phyloP scores from a whole-genome alignment of 163 green algal species.

The Prototheca wickerhamii region DNA sequence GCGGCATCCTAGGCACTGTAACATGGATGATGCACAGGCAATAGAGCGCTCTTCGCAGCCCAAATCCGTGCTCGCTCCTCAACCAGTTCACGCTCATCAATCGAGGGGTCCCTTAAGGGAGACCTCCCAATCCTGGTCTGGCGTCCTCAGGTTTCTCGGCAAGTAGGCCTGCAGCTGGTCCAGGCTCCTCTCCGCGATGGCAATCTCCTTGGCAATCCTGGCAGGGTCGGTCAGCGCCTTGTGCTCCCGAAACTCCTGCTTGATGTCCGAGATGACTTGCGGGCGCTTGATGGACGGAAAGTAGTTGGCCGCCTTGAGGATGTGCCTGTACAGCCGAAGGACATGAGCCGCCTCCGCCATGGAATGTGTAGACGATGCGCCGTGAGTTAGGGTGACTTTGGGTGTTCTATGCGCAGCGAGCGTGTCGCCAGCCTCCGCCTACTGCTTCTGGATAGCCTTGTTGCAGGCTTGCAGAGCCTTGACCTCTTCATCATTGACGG shows the following conservation, averaged over 20 bases:
- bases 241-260: constrained; percentile 45
- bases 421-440: background rate
- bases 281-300: constrained; percentile 54
- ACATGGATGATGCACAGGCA: too few relatives aligned
- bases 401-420: too few relatives aligned
- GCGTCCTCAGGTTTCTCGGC: background rate
- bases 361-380: background rate
- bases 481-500: constrained; percentile 13
- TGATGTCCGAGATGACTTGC: constrained; percentile 49
- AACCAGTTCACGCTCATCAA: background rate
- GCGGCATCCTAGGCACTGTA: too few relatives aligned
- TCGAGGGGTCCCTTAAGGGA: constrained; percentile 17
- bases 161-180: constrained; percentile 26
- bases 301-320: constrained; percentile 50
- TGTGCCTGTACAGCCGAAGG: constrained; percentile 50
- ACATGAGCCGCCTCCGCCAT: constrained; percentile 1
- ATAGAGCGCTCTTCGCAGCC: background rate
- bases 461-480: constrained; percentile 23
- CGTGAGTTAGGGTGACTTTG: too few relatives aligned
- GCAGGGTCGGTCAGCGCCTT: constrained; percentile 31
- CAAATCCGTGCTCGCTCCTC: background rate
- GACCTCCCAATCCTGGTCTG: constrained; percentile 17
- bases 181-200: constrained; percentile 18
- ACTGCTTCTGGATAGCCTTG: background rate
- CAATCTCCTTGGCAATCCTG: constrained; percentile 10